Percentiles rank a stretch among this genome's conserved stretches.
These are phyloP conservation scores for Acorus gramineus DNA, from an alignment of 106 monocot species.

Conservation along the genomic window DNA sequence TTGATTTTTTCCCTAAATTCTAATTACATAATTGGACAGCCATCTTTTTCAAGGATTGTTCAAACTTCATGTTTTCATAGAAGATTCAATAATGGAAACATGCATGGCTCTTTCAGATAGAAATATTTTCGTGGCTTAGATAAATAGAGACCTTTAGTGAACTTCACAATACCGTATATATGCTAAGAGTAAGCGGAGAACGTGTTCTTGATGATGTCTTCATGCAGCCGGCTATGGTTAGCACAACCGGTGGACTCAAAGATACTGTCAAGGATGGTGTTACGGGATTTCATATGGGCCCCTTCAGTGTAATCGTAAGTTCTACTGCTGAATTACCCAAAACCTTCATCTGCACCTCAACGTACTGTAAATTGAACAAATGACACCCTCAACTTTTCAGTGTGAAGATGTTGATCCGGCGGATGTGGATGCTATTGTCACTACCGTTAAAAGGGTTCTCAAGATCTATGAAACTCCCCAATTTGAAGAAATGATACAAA, in stretches of 20 bases:
- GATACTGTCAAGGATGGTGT: conserved; percentile 73
- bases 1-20: no score
- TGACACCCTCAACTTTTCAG: conserved; percentile 18
- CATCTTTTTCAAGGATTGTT: not conserved
- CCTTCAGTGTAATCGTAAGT: conserved; percentile 61
- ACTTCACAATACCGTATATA: no score
- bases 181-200: not conserved
- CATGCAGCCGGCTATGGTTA: conserved; percentile 42
- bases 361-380: not conserved
- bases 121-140: no score
- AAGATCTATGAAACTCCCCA: conserved; percentile 45
- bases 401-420: conserved; percentile 51
- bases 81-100: no score
- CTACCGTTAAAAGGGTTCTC: conserved; percentile 44
- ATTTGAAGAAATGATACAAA: conserved; percentile 61
- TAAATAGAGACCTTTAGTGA: no score
- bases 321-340: not conserved
- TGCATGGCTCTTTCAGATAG: no score
- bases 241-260: conserved; percentile 74
- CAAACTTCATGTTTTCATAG: no score
- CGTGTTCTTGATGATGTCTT: not conserved
- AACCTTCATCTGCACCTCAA: no score
- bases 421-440: conserved; percentile 42
- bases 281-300: conserved; percentile 88
- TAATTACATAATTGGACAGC: not conserved